Evolutionary conservation across 1,284 basidiomycete species (phyloP).

Genomic region (Coniferiporia weirii): DNA sequence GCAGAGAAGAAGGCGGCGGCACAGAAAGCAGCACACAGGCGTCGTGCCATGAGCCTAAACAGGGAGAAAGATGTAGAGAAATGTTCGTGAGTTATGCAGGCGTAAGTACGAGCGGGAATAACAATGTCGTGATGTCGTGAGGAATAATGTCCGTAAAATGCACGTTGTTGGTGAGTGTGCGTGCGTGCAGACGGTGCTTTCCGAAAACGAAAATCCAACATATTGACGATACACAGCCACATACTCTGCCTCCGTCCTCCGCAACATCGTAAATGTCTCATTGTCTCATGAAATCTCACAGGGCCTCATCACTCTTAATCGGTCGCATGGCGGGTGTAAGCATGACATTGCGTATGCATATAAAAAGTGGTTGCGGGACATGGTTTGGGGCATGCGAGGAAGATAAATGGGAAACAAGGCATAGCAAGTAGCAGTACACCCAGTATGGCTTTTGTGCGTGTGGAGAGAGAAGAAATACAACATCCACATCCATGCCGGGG

Average conservation of each 20-base stretch:
- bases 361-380: background rate
- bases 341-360: constrained; percentile 21
- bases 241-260: background rate
- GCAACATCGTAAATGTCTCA: too few relatives aligned
- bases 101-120: background rate
- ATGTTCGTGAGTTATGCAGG: background rate
- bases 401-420: background rate
- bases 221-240: constrained; percentile 1
- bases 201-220: background rate
- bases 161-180: background rate
- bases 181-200: background rate
- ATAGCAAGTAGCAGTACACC: constrained; percentile 19
- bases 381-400: constrained; percentile 7
- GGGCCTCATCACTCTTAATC: background rate
- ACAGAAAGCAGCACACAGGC: background rate
- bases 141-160: background rate
- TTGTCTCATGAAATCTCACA: too few relatives aligned
- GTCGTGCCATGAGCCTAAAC: background rate
- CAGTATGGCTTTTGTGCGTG: constrained; percentile 18
- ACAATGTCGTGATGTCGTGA: background rate
- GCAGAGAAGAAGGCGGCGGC: background rate
- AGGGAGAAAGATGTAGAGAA: background rate
- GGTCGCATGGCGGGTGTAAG: constrained; percentile 8
- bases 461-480: constrained; percentile 7
- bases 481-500: constrained; percentile 3